Evolutionary conservation across 768 basidiomycete genomes (phyloP).

Genomic region (Trametes punicea): DNA sequence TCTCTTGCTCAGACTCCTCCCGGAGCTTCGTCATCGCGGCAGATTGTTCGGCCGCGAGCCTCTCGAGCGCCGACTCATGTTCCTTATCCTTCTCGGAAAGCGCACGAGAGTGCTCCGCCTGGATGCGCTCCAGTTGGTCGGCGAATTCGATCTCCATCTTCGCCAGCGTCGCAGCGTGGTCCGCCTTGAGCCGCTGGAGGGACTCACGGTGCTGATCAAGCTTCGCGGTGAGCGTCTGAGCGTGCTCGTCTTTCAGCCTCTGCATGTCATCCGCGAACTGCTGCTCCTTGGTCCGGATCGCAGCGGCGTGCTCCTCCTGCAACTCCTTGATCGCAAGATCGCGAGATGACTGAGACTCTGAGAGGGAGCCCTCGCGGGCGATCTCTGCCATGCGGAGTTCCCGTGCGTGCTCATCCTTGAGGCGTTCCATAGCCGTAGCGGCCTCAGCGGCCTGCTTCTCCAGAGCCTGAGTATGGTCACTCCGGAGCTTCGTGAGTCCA

Average conservation of each 20-base stretch:
- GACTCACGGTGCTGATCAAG: conserved; percentile 58
- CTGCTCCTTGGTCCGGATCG: conserved; percentile 62
- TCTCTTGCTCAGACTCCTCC: conserved; percentile 51
- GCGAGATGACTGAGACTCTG: conserved; percentile 70
- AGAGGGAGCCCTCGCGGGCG: conserved; percentile 66
- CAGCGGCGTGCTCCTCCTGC: conserved; percentile 69
- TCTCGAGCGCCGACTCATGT: conserved; percentile 51
- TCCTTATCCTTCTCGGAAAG: conserved; percentile 58
- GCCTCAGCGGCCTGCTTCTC: conserved; percentile 59
- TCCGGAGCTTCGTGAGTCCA: conserved; percentile 70
- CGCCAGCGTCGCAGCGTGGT: conserved; percentile 54
- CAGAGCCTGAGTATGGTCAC: conserved; percentile 64
- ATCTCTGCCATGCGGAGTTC: conserved; percentile 75
- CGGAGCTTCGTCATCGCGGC: conserved; percentile 48
- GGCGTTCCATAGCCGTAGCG: conserved; percentile 59
- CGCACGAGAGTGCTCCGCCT: conserved; percentile 55
- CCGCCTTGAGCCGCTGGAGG: conserved; percentile 56
- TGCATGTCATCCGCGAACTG: conserved; percentile 65
- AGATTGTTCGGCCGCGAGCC: conserved; percentile 57
- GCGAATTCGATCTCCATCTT: conserved; percentile 62
- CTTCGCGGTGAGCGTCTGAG: conserved; percentile 47
- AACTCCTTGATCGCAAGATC: conserved; percentile 58
- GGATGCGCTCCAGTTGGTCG: conserved; percentile 56
- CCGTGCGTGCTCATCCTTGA: conserved; percentile 73
- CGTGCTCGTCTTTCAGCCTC: conserved; percentile 61